These are phyloP conservation scores for Hamamelis virginiana DNA, from an alignment of 164 flowering plant genomes.

Conservation along the genomic window DNA sequence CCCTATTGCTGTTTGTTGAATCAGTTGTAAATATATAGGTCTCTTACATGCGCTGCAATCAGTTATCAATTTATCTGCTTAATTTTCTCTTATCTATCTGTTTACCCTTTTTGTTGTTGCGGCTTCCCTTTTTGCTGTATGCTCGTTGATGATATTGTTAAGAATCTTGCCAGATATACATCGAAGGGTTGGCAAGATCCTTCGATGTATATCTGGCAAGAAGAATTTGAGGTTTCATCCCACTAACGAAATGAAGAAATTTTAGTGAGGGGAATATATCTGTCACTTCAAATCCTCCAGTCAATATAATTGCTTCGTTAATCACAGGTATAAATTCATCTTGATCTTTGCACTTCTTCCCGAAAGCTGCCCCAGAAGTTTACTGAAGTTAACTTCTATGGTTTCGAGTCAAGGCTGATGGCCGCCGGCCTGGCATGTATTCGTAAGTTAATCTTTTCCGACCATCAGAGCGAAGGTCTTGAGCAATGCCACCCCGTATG, in stretches of 20 bases:
- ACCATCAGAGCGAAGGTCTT: constrained; percentile 91
- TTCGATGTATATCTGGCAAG: too few relatives aligned
- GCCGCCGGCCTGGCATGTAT: too few relatives aligned
- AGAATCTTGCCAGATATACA: not conserved
- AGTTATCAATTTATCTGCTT: too few relatives aligned
- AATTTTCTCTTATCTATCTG: too few relatives aligned
- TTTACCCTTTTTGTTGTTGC: too few relatives aligned
- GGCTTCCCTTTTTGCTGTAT: too few relatives aligned
- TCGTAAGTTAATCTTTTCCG: constrained; percentile 66
- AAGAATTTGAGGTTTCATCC: not conserved
- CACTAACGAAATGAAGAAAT: not conserved
- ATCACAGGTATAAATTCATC: not conserved
- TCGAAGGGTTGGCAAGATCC: too few relatives aligned
- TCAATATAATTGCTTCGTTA: not conserved
- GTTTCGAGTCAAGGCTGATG: not conserved
- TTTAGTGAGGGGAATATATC: not conserved
- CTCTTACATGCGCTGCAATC: too few relatives aligned
- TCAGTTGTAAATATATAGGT: too few relatives aligned
- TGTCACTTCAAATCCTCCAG: not conserved
- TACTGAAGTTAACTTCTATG: too few relatives aligned
- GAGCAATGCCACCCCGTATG: constrained; percentile 86
- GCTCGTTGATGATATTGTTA: not conserved
- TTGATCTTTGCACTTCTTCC: not conserved
- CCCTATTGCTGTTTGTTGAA: too few relatives aligned
- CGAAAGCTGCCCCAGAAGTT: not conserved